Conservation (phyloP, 306 rosid species). For the Leucaena leucocephala region DNA sequence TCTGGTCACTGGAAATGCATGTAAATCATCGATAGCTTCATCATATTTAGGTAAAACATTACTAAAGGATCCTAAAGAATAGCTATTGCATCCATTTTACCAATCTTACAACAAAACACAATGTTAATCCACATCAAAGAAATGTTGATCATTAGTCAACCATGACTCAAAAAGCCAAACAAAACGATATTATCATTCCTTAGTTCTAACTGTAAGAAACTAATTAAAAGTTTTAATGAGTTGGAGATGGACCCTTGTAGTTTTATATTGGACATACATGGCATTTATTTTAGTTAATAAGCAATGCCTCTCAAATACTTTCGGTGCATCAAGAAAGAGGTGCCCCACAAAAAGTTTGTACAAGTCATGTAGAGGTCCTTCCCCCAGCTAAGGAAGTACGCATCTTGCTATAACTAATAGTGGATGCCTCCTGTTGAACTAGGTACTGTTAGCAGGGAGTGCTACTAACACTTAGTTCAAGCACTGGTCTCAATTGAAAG, state of each 20-base stretch:
- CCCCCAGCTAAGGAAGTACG: neutral
- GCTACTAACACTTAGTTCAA: neutral
- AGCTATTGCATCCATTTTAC: neutral
- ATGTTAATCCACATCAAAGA: neutral
- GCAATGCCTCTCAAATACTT: neutral
- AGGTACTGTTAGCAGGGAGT: neutral
- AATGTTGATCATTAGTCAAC: neutral
- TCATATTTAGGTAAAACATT: constrained; percentile 15
- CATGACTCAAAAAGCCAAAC: neutral
- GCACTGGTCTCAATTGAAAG: neutral
- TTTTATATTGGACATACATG: neutral
- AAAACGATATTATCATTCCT: neutral
- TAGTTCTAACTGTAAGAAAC: neutral
- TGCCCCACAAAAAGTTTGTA: neutral
- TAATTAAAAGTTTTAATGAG: constrained; percentile 14
- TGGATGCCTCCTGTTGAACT: neutral
- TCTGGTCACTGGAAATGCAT: neutral
- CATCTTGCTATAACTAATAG: neutral
- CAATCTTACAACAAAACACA: neutral
- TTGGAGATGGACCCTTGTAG: neutral
- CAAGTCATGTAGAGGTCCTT: neutral
- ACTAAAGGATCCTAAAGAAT: constrained; percentile 6
- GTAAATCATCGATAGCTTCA: neutral
- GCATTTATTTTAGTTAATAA: neutral
- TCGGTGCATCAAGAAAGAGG: neutral